Percentiles rank a stretch among this genome's conserved stretches.
Conservation (phyloP, 371 early-diverging fungal genomes). For the Mortierella sp. region DNA sequence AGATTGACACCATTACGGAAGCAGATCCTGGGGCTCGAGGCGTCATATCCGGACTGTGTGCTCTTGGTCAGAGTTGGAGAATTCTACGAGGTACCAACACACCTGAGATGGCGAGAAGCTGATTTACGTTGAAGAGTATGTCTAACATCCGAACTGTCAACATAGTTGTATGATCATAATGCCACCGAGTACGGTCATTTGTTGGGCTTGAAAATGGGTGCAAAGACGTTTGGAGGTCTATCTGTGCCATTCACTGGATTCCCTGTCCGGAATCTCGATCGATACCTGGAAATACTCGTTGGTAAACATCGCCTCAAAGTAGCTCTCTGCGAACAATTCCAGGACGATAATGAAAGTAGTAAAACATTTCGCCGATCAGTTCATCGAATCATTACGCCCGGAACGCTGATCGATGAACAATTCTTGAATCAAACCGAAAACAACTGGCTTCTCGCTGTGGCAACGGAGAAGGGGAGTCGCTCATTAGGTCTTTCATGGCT, state of each 20-base stretch:
- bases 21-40: constrained; percentile 71
- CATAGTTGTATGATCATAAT: constrained; percentile 82
- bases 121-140: not conserved
- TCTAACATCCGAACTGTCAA: constrained; percentile 2
- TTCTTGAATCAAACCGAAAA: constrained; percentile 72
- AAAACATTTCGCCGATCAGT: constrained; percentile 75
- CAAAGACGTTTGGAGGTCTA: constrained; percentile 61
- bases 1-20: constrained; percentile 27
- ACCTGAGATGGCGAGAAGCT: not conserved
- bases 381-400: constrained; percentile 88
- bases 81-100: constrained; percentile 84
- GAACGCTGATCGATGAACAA: constrained; percentile 85
- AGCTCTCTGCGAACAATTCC: constrained; percentile 90
- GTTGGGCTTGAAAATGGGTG: constrained; percentile 77
- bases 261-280: constrained; percentile 75
- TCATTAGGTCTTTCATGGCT: constrained; percentile 89
- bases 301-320: constrained; percentile 77
- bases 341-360: constrained; percentile 41
- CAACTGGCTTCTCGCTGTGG: constrained; percentile 76
- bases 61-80: constrained; percentile 93
- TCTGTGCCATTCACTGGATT: constrained; percentile 83
- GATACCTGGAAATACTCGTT: constrained; percentile 85
- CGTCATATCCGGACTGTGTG: constrained; percentile 80
- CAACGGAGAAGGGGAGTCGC: constrained; percentile 34
- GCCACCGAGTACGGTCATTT: constrained; percentile 76